Conservation (phyloP, 768 basidiomycete species). For the Amanita thiersii region DNA sequence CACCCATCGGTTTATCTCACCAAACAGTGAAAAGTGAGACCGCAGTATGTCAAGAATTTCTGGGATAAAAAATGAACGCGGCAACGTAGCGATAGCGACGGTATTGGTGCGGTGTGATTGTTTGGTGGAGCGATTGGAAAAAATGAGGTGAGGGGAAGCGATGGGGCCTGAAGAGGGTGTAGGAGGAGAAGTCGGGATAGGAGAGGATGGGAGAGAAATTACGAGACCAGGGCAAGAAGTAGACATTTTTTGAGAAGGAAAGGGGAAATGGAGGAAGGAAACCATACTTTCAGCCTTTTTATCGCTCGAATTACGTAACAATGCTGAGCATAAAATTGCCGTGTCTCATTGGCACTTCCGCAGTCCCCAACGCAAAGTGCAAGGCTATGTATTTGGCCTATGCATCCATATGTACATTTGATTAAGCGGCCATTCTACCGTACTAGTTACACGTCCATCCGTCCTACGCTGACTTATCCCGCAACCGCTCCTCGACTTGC, state of each 20-base stretch:
- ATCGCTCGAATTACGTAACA: no score
- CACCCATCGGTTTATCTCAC: conserved; percentile 85
- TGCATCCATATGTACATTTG: neutral
- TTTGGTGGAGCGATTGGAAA: neutral
- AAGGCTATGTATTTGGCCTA: no score
- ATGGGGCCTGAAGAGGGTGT: neutral
- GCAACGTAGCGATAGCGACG: conserved; percentile 71
- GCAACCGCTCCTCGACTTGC: conserved; percentile 59
- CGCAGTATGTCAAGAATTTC: conserved; percentile 56
- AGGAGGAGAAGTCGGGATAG: neutral
- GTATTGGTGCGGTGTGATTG: conserved; percentile 58
- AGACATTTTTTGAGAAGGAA: no score
- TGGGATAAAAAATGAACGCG: conserved; percentile 71
- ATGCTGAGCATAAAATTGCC: no score
- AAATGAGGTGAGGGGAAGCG: neutral
- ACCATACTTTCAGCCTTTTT: no score
- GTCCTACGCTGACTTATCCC: conserved; percentile 25
- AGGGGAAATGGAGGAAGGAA: no score
- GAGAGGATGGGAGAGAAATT: conserved; percentile 7
- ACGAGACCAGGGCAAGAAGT: conserved; percentile 4
- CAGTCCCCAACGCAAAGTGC: no score
- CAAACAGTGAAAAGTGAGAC: conserved; percentile 69
- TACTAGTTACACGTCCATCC: neutral
- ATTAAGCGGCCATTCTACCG: neutral
- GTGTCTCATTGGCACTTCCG: no score